A percentile compares a stretch with the other conserved stretches of the same genome.
phyloP scores from a whole-genome alignment of 2,329 filamentous ascomycete species.

The Aspergillus ochraceoroseus region DNA sequence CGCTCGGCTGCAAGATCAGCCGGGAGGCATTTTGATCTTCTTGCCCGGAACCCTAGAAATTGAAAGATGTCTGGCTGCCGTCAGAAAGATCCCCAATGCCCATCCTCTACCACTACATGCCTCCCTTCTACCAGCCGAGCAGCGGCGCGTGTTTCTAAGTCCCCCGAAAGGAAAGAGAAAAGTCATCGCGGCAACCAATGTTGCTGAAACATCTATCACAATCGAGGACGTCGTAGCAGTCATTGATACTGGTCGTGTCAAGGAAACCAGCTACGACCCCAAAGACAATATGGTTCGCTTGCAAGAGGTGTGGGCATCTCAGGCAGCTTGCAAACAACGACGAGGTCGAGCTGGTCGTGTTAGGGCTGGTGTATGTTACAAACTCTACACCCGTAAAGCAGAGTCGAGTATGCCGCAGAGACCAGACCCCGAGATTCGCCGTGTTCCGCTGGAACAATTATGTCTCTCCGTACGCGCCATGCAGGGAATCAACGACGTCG shows the following conservation, averaged over 20 bases:
- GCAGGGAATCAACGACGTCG: slow-evolving; percentile 73
- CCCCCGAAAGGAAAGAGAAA: slow-evolving; percentile 79
- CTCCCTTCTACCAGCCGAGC: slow-evolving; percentile 80
- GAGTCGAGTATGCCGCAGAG: slow-evolving; percentile 79
- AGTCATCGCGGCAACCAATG: slow-evolving; percentile 90
- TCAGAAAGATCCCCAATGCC: slow-evolving; percentile 61
- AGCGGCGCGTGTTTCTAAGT: slow-evolving; percentile 75
- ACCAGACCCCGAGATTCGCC: slow-evolving; percentile 87
- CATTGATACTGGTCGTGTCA: slow-evolving; percentile 90
- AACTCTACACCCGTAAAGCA: slow-evolving; percentile 81
- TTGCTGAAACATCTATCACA: slow-evolving; percentile 96
- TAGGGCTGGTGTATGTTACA: slow-evolving; percentile 85
- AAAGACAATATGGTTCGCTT: slow-evolving; percentile 90
- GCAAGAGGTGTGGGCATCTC: slow-evolving; percentile 91
- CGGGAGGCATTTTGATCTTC: slow-evolving; percentile 92
- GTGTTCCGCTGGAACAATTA: slow-evolving; percentile 88
- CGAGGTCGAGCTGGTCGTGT: slow-evolving; percentile 92
- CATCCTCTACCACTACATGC: slow-evolving; percentile 87
- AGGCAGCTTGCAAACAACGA: slow-evolving; percentile 88
- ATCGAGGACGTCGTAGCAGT: slow-evolving; percentile 97
- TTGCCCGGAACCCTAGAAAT: slow-evolving; percentile 90
- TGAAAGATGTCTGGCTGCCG: slow-evolving; percentile 66
- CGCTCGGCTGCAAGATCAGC: slow-evolving; percentile 63
- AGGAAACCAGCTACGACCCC: slow-evolving; percentile 91
- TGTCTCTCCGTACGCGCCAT: slow-evolving; percentile 93